Percentiles rank a stretch among this genome's conserved stretches.
Conservation (phyloP, 495 filamentous ascomycete species). For the Aspergillus campestris region DNA sequence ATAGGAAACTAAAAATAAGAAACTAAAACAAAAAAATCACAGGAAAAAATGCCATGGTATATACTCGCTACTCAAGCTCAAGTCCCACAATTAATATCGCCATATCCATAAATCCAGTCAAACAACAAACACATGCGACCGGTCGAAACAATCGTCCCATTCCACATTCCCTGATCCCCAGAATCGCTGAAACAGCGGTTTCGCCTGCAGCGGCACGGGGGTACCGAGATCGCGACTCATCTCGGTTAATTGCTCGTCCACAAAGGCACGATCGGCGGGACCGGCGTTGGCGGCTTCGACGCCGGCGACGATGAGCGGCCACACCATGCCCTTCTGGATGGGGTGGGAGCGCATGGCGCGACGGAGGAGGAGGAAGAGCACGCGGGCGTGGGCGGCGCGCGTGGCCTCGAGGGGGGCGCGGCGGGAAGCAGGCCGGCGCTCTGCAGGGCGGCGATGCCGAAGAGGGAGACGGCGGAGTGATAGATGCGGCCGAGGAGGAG, state of each 20-base stretch:
- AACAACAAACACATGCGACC: conserved; percentile 10
- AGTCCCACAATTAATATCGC: too few relatives aligned
- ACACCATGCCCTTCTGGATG: conserved; percentile 17
- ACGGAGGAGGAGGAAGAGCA: conserved; percentile 5
- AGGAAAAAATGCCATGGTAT: not conserved
- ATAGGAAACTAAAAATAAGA: not conserved
- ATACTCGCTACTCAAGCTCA: not conserved
- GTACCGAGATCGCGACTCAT: conserved; percentile 12
- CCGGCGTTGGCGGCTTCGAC: conserved; percentile 16
- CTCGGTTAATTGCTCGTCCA: conserved; percentile 10
- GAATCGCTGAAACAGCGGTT: conserved; percentile 16
- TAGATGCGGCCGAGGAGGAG: conserved; percentile 19
- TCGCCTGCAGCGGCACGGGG: conserved; percentile 12
- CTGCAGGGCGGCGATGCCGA: conserved; percentile 23
- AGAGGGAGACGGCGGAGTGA: conserved; percentile 20
- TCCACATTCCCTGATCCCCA: conserved; percentile 18
- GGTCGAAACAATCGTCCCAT: conserved; percentile 30
- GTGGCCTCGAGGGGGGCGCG: not conserved
- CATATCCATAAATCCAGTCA: too few relatives aligned
- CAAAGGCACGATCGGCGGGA: conserved; percentile 13
- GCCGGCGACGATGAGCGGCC: conserved; percentile 26
- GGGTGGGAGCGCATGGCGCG: conserved; percentile 7
- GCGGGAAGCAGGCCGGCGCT: conserved; percentile 16
- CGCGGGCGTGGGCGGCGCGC: conserved; percentile 3
- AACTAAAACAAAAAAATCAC: not conserved